These are phyloP conservation scores for Populus tomentosa DNA, from an alignment of 441 rosid genomes.

Conservation along the genomic window DNA sequence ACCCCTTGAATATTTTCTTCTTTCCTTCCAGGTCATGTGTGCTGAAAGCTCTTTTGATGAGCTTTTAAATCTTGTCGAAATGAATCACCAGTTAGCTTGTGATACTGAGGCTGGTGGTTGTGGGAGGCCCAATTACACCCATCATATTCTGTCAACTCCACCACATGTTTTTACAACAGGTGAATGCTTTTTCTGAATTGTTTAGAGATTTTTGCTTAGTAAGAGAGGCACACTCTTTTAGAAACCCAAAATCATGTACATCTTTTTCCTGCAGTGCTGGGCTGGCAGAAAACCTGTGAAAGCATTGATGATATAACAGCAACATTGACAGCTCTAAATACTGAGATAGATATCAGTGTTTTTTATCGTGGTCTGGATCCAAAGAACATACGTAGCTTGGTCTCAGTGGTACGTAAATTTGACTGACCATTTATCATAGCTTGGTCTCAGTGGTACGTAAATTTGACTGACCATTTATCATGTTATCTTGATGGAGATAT, in stretches of 20 bases:
- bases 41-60: conserved; percentile 68
- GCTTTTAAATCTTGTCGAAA: conserved; percentile 76
- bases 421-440: conserved; percentile 2
- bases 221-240: background rate
- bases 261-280: conserved; percentile 61
- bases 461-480: background rate
- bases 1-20: conserved; percentile 17
- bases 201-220: conserved; percentile 7
- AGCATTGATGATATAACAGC: conserved; percentile 73
- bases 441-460: conserved; percentile 84
- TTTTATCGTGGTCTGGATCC: conserved; percentile 85
- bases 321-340: conserved; percentile 66
- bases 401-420: conserved; percentile 72
- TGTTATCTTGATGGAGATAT: background rate
- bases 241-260: background rate
- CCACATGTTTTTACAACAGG: conserved; percentile 89
- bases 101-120: conserved; percentile 82
- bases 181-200: conserved; percentile 18
- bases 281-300: conserved; percentile 97
- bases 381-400: conserved; percentile 55
- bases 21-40: conserved; percentile 51
- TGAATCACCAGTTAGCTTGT: conserved; percentile 89
- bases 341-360: conserved; percentile 79
- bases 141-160: conserved; percentile 64
- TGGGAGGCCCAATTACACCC: conserved; percentile 74